Base-by-base conservation (phyloP, 306 rosid genomes). In the Bauhinia variegata region DNA sequence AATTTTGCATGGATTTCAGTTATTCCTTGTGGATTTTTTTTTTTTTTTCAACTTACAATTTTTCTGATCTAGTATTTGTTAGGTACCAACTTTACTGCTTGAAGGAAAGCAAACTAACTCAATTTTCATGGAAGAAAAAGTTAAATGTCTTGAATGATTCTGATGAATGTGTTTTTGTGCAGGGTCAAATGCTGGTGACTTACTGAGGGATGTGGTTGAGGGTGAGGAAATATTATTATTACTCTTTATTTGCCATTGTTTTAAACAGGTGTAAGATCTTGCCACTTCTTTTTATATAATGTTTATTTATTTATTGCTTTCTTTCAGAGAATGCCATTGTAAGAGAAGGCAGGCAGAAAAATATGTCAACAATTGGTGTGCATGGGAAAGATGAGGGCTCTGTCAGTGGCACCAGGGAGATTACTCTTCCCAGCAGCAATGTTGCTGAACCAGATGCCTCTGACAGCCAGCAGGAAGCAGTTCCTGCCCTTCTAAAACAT, bases 161-260 rank as follows among this genome's bases (percentile, higher is more conserved):
- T 68, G 79, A 71, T 68, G 72, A 74, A 39, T 31, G 34, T 71
- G 54, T 62, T 32, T 33, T 68, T 55, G 75, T 32, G 60, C 71
- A 50, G 61, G 19, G 55, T 64, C 70, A 46, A 14, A 78, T 75
- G 57, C 67, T 43, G 72, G 43, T 67, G 75, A 65, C 43, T 46
- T 70, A 51, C 74, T 58, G 67, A 46, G 37, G 44, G 58, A 63
- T 63, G 44, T 37, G 19, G 61, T 54, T 57, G 82, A 71, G 38
- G 92, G 92, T 86, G 81, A 71, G 89, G 50, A 60, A 60, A 68
- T 18, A 15, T 8, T 60, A 15, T 8, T 60, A 56, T 5, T 76
- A 2, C 31, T 14, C 31, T 47, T 66, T 50, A 34, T 46, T 34
- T 39, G 6, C 19, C 59, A 4, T 61, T 74, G 47, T 46, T 46